Evolutionary conservation across 805 yeast species (phyloP), one percentile per base, ranked within the genome.

Genomic region (Kodamaea laetipori): DNA sequence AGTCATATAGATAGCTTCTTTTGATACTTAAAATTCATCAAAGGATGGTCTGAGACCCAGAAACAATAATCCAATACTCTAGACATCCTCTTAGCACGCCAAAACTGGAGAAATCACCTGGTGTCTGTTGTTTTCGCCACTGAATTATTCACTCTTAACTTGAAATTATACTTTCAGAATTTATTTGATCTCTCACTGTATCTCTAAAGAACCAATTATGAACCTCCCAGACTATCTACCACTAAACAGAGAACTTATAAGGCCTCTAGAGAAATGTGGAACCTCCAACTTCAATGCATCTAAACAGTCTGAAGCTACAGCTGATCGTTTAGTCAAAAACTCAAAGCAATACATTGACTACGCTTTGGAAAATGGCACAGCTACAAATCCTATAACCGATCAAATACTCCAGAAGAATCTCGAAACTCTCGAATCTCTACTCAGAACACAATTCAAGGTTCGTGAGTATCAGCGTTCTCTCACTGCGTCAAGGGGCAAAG

Each of bases 401-500:
- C 15, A 19, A 10, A 27, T 41, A 2, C 36, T 41, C 16, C 27
- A 34, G 16, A 37, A 30, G 19, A 35, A 41, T 25, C 24, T 41
- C 9, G 31, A 26, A 4, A 42, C 37, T 10, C 17, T 50, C 19
- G 48, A 41, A n/a, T 25, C 37, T 3, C 21, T 50, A 18, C 37
- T 47, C 10, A 15, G 30, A 4, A 37, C 40, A 9, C 51, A 41
- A 35, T 43, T 24, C 36, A 23, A 41, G 23, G 38, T 43, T 16
- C 24, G 21, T 10, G 33, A 25, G 17, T 48, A 31, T 43, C 32
- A 37, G 17, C 18, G n/a, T 2, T 37, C 45, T 17, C 36, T 48
- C 10, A 34, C 40, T 6, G 18, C 23, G 10, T 16, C 61, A 16
- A 60, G 57, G 44, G 47, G 48, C 2, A 47, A 47, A 15, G 49